A percentile compares a stretch with the other conserved stretches of the same genome.
Conservation (phyloP, 1,284 basidiomycete species). For the Leccinum proliferum region DNA sequence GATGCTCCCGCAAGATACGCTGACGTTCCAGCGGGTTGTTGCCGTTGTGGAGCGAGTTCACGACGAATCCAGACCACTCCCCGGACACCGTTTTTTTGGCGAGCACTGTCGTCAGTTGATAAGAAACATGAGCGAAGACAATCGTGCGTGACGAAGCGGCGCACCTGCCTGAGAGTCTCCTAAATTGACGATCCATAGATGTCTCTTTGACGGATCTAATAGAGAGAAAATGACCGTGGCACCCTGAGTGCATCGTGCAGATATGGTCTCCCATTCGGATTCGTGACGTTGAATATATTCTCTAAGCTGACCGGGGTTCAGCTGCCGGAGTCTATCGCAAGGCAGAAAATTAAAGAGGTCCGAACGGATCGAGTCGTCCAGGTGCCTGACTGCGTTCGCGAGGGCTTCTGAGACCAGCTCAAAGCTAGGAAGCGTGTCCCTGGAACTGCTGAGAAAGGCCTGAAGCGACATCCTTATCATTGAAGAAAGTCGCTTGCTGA, state of each 20-base stretch:
- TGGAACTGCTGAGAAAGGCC: slow-evolving; percentile 30
- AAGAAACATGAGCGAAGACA: slow-evolving; percentile 9
- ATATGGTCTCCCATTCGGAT: slow-evolving; percentile 25
- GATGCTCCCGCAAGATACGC: slow-evolving; percentile 48
- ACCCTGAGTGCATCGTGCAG: slow-evolving; percentile 52
- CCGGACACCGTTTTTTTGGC: slow-evolving; percentile 36
- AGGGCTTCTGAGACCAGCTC: slow-evolving; percentile 41
- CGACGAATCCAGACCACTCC: slow-evolving; percentile 36
- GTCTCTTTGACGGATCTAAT: slow-evolving; percentile 43
- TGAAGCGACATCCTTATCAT: slow-evolving; percentile 41
- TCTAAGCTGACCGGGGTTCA: slow-evolving; percentile 23
- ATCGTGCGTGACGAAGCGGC: slow-evolving; percentile 6
- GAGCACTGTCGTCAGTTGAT: slow-evolving; percentile 34
- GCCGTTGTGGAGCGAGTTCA: slow-evolving; percentile 53
- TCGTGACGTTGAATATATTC: slow-evolving; percentile 21
- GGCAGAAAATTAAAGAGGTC: slow-evolving; percentile 44
- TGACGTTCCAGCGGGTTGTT: slow-evolving; percentile 42
- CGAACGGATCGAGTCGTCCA: slow-evolving; percentile 40
- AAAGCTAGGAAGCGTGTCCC: slow-evolving; percentile 27
- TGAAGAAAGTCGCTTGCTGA: slow-evolving; percentile 39
- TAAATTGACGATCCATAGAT: slow-evolving; percentile 63
- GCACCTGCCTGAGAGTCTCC: slow-evolving; percentile 62
- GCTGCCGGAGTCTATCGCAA: slow-evolving; percentile 23
- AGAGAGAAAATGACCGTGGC: slow-evolving; percentile 56
- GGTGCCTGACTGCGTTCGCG: slow-evolving; percentile 33